Evolutionary conservation across 1,284 basidiomycete genomes (phyloP).

Genomic region (Boletellus deceptivus): DNA sequence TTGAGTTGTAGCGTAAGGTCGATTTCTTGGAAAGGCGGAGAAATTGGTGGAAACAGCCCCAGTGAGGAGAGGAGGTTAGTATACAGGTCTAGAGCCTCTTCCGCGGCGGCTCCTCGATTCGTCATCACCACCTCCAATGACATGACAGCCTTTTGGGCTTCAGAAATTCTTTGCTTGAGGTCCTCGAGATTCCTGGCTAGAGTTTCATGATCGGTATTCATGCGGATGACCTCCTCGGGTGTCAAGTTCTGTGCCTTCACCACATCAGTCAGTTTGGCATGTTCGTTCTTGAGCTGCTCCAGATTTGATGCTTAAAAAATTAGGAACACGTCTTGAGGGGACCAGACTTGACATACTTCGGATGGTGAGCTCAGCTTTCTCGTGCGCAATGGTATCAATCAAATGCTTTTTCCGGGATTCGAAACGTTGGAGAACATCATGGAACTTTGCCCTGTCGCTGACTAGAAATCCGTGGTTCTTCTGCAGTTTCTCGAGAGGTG

Average conservation of each 20-base stretch:
- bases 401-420: constrained; percentile 63
- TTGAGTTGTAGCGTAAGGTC: constrained; percentile 77
- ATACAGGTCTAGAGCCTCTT: constrained; percentile 77
- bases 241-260: constrained; percentile 82
- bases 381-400: constrained; percentile 57
- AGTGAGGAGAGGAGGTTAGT: constrained; percentile 69
- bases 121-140: constrained; percentile 77
- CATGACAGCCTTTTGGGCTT: constrained; percentile 67
- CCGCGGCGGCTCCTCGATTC: constrained; percentile 73
- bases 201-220: constrained; percentile 83
- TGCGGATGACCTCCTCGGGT: constrained; percentile 80
- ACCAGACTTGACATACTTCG: constrained; percentile 39
- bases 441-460: constrained; percentile 68
- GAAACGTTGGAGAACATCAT: constrained; percentile 61
- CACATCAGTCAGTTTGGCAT: constrained; percentile 58
- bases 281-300: constrained; percentile 60
- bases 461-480: constrained; percentile 56
- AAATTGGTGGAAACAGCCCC: constrained; percentile 67
- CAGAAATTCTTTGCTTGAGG: constrained; percentile 68
- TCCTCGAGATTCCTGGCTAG: constrained; percentile 71
- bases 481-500: constrained; percentile 61
- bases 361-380: constrained; percentile 59
- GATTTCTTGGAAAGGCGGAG: constrained; percentile 62
- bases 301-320: constrained; percentile 49
- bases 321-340: constrained; percentile 1